These are phyloP conservation scores for Rutidosis leptorrhynchoides DNA, from an alignment of 129 eudicot genomes.

Conservation along the genomic window DNA sequence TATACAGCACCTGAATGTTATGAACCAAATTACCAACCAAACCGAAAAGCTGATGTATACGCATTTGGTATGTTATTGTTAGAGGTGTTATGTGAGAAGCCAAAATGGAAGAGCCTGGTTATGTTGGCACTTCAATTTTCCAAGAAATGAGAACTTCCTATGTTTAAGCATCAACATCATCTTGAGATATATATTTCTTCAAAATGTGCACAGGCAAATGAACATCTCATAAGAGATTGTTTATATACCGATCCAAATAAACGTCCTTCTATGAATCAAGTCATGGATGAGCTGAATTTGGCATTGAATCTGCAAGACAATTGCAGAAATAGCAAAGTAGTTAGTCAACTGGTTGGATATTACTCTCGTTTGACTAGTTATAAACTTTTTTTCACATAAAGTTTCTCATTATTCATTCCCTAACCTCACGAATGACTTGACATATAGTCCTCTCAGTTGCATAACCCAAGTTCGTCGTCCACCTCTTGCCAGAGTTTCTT, in stretches of 20 bases:
- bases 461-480: no score
- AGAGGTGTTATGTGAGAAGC: neutral
- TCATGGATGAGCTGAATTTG: neutral
- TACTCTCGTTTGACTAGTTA: no score
- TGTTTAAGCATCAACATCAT: neutral
- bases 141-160: neutral
- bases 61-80: neutral
- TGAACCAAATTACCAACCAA: neutral
- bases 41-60: neutral
- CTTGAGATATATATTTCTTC: neutral
- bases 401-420: no score
- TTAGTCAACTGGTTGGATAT: neutral
- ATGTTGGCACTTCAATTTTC: neutral
- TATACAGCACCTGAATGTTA: neutral
- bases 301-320: neutral
- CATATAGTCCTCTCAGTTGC: no score
- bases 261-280: constrained; percentile 1
- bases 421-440: no score
- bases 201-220: neutral
- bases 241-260: neutral
- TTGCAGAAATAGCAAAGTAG: neutral
- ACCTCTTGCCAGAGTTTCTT: no score
- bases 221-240: neutral
- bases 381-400: no score
- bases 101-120: neutral